A percentile compares a stretch with the other conserved stretches of the same genome.
Evolutionary conservation across 805 yeast genomes (phyloP).

Genomic region (Candida tallmaniae): DNA sequence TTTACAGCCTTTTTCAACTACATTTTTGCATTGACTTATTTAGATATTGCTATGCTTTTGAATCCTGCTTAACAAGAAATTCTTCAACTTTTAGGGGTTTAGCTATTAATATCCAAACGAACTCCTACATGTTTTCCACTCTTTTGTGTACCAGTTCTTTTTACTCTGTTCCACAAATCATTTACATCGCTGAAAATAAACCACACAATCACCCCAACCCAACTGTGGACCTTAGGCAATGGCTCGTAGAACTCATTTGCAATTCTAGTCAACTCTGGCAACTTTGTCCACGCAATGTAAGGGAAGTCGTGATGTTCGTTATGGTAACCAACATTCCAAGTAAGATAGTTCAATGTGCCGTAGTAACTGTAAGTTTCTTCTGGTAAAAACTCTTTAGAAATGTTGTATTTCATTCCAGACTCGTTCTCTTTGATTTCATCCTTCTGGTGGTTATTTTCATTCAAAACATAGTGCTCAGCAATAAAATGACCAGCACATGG

Average conservation of each 20-base stretch:
- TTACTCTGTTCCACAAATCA: constrained; percentile 76
- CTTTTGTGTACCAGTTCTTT: constrained; percentile 46
- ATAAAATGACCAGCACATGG: constrained; percentile 95
- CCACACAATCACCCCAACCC: constrained; percentile 73
- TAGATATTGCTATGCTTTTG: no score
- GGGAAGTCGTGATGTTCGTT: constrained; percentile 97
- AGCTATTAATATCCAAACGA: constrained; percentile 8
- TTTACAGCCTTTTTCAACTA: no score
- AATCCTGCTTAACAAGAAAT: no score
- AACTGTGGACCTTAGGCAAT: constrained; percentile 69
- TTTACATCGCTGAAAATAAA: constrained; percentile 68
- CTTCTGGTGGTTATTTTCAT: constrained; percentile 46
- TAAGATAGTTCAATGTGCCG: constrained; percentile 69
- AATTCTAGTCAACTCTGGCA: constrained; percentile 57
- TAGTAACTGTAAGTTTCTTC: constrained; percentile 86
- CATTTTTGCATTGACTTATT: no score
- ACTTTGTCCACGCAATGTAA: constrained; percentile 82
- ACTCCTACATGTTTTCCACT: constrained; percentile 25
- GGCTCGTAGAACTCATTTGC: constrained; percentile 82
- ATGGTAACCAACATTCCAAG: constrained; percentile 93
- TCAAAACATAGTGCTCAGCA: constrained; percentile 84
- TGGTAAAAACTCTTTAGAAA: constrained; percentile 39
- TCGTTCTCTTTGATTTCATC: not conserved
- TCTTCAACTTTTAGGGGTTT: no score
- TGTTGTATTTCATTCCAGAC: constrained; percentile 16